A percentile compares a stretch with the other conserved stretches of the same genome.
phyloP scores from a whole-genome alignment of 2,329 filamentous ascomycete genomes.

The Phialemoniopsis sp. region DNA sequence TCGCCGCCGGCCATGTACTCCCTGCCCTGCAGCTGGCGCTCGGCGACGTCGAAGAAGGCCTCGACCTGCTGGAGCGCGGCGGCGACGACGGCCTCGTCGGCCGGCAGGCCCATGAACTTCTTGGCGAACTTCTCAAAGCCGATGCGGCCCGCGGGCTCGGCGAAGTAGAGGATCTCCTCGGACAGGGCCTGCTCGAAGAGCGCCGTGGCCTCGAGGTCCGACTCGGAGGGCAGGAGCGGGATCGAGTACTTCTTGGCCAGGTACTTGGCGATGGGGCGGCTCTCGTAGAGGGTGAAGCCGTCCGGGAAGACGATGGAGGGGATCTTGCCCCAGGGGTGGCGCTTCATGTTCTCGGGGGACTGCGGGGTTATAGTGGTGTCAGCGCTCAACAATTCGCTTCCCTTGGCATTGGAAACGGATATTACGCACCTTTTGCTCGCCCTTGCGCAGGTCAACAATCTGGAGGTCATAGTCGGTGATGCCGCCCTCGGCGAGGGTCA shows the following conservation, averaged over 20 bases:
- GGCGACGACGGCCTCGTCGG: slow-evolving; percentile 33
- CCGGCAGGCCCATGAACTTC: slow-evolving; percentile 32
- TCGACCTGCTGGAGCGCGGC: slow-evolving; percentile 29
- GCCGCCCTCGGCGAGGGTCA: slow-evolving; percentile 36
- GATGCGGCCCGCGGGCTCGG: slow-evolving; percentile 35
- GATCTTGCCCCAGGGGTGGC: slow-evolving; percentile 37
- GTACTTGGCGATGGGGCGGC: slow-evolving; percentile 41
- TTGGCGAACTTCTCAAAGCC: slow-evolving; percentile 41
- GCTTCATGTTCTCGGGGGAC: slow-evolving; percentile 29
- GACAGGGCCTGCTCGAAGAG: slow-evolving; percentile 38
- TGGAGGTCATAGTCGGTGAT: slow-evolving; percentile 36
- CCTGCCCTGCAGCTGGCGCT: slow-evolving; percentile 28
- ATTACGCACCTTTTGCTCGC: slow-evolving; percentile 33
- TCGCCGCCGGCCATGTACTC: slow-evolving; percentile 38
- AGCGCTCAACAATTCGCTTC: slow-evolving; percentile 8
- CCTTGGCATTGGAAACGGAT: slow-evolving; percentile 4
- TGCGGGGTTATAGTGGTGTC: slow-evolving; percentile 17
- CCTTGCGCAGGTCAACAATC: slow-evolving; percentile 28
- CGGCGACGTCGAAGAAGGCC: slow-evolving; percentile 36
- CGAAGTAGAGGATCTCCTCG: slow-evolving; percentile 36
- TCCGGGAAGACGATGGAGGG: slow-evolving; percentile 30
- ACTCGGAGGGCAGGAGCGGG: slow-evolving; percentile 31
- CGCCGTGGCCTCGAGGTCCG: slow-evolving; percentile 32
- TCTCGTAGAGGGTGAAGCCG: slow-evolving; percentile 40
- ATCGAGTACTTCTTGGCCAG: slow-evolving; percentile 39